These are phyloP conservation scores for Dendrobium officinale DNA, from an alignment of 106 monocot genomes.

Conservation along the genomic window DNA sequence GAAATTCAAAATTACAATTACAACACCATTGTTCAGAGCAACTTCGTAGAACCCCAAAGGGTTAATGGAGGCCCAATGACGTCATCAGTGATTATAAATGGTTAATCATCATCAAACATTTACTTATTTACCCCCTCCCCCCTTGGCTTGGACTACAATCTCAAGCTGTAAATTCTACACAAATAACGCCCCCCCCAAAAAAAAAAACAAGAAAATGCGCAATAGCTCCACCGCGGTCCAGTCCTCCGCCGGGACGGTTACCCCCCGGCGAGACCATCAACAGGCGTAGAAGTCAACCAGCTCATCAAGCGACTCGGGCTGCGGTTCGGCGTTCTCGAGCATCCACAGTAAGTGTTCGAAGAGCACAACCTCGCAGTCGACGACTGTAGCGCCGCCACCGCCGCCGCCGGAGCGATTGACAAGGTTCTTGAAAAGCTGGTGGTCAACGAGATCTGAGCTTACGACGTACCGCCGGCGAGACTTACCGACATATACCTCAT, in stretches of 20 bases:
- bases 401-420: conserved; percentile 21
- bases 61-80: too few species aligned
- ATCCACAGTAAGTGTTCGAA: conserved; percentile 74
- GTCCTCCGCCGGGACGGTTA: not conserved
- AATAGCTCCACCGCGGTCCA: not conserved
- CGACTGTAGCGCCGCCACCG: conserved; percentile 10
- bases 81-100: too few species aligned
- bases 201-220: not conserved
- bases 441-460: conserved; percentile 24
- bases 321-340: conserved; percentile 55
- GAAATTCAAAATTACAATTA: too few species aligned
- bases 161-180: not conserved
- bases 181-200: not conserved
- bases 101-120: not conserved
- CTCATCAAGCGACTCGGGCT: conserved; percentile 51
- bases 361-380: conserved; percentile 63
- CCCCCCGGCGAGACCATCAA: conserved; percentile 6
- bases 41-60: too few species aligned
- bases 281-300: conserved; percentile 55
- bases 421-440: conserved; percentile 40
- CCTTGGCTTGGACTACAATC: not conserved
- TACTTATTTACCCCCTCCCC: not conserved
- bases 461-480: conserved; percentile 56
- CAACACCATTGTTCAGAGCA: too few species aligned
- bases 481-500: conserved; percentile 59